Conservation (phyloP, 768 basidiomycete genomes). For the Pleurotus eryngii region DNA sequence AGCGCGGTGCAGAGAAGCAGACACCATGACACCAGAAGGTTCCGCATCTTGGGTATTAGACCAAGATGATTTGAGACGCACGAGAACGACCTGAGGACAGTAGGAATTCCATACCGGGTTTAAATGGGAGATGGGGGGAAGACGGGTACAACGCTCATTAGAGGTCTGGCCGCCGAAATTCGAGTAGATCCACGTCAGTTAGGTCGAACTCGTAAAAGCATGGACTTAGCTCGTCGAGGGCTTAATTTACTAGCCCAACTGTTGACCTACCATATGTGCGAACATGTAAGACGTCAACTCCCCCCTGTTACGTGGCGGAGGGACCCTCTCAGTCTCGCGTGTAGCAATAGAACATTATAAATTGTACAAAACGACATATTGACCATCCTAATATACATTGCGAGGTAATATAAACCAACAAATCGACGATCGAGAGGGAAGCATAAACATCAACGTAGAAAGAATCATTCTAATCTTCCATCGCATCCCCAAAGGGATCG, state of each 20-base stretch:
- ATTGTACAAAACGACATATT: constrained; percentile 6
- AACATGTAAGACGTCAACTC: too few species aligned
- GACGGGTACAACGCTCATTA: not conserved
- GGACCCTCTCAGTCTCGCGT: not conserved
- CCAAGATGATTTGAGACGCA: constrained; percentile 7
- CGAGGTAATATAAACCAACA: constrained; percentile 14
- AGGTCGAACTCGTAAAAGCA: too few species aligned
- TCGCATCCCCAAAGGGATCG: constrained; percentile 40
- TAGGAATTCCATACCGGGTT: not conserved
- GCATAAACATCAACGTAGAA: not conserved
- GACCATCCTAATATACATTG: constrained; percentile 1
- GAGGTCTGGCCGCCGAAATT: too few species aligned
- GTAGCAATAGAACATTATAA: not conserved
- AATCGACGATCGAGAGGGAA: not conserved
- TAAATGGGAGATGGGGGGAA: not conserved
- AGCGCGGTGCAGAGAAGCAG: not conserved
- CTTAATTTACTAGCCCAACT: too few species aligned
- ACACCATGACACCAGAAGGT: constrained; percentile 1
- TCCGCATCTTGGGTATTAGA: constrained; percentile 4
- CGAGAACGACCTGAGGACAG: not conserved
- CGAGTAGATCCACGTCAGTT: too few species aligned
- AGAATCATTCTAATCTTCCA: constrained; percentile 33
- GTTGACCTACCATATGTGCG: too few species aligned
- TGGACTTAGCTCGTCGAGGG: too few species aligned
- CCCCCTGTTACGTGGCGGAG: too few species aligned